phyloP scores from a whole-genome alignment of 352 stramenopile species.

The Hyphochytrium catenoides region DNA sequence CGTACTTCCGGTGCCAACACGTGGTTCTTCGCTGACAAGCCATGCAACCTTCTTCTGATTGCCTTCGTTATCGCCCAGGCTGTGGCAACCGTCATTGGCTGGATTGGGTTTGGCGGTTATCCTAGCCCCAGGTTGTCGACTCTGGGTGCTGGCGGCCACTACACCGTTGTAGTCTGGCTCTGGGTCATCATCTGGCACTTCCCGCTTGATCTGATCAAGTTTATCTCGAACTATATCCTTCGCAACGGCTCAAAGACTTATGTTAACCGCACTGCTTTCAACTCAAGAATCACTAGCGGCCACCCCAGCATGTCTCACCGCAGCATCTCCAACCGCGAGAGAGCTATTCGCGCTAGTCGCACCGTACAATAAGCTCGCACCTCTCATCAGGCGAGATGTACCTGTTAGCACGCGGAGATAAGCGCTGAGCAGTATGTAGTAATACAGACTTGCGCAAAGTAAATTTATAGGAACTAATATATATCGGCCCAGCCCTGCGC shows the following conservation, averaged over 20 bases:
- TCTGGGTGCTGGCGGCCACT: slow-evolving; percentile 28
- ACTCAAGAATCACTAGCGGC: slow-evolving; percentile 37
- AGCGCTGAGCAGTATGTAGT: too few relatives aligned
- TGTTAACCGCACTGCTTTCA: slow-evolving; percentile 29
- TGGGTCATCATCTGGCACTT: slow-evolving; percentile 41
- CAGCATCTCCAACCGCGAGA: slow-evolving; percentile 25
- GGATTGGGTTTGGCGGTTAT: slow-evolving; percentile 35
- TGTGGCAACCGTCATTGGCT: slow-evolving; percentile 29
- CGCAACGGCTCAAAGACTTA: slow-evolving; percentile 23
- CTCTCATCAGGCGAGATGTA: too few relatives aligned
- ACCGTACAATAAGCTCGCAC: too few relatives aligned
- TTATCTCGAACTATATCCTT: slow-evolving; percentile 31
- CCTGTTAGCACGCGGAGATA: too few relatives aligned
- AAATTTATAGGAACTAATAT: too few relatives aligned
- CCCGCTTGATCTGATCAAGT: slow-evolving; percentile 44
- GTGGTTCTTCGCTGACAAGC: slow-evolving; percentile 39
- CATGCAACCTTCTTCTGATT: slow-evolving; percentile 28
- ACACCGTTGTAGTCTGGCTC: slow-evolving; percentile 32
- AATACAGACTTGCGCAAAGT: too few relatives aligned
- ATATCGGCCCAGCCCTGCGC: too few relatives aligned
- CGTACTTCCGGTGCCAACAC: slow-evolving; percentile 39
- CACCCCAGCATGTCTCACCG: slow-evolving; percentile 34
- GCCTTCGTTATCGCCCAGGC: slow-evolving; percentile 38
- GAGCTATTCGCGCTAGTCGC: slow-evolving; percentile 31
- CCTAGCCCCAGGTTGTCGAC: slow-evolving; percentile 29